Conservation (phyloP, 192 early-diverging fungal genomes). For the Podila verticillata region DNA sequence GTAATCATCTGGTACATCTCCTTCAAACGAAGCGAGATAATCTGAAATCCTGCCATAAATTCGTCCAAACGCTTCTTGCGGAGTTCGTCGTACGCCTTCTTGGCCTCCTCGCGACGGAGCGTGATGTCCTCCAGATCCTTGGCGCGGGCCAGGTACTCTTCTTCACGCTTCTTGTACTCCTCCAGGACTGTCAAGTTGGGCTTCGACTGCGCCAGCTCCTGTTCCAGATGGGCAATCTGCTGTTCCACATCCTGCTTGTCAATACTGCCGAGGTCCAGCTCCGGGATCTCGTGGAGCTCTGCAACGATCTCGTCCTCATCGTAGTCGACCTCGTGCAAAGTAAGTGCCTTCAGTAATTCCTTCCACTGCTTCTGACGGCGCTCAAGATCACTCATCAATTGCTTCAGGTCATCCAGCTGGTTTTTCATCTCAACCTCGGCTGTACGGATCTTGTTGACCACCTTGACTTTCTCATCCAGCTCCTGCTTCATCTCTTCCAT, state of each 20-base stretch:
- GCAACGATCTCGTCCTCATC: slow-evolving; percentile 57
- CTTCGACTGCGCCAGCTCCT: slow-evolving; percentile 65
- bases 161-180: slow-evolving; percentile 86
- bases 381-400: slow-evolving; percentile 63
- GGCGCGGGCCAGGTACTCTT: slow-evolving; percentile 75
- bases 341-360: slow-evolving; percentile 52
- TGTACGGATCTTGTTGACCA: slow-evolving; percentile 73
- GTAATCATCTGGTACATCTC: slow-evolving; percentile 99
- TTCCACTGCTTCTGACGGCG: slow-evolving; percentile 68
- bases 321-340: slow-evolving; percentile 63
- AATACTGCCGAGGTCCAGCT: slow-evolving; percentile 71
- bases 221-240: slow-evolving; percentile 79
- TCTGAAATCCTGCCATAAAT: slow-evolving; percentile 96
- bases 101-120: slow-evolving; percentile 74
- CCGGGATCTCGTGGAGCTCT: slow-evolving; percentile 63
- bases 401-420: slow-evolving; percentile 73
- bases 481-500: slow-evolving; percentile 72
- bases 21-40: slow-evolving; percentile 94
- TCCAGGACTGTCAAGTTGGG: slow-evolving; percentile 90
- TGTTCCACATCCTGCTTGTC: slow-evolving; percentile 72
- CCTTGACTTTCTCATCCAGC: slow-evolving; percentile 70
- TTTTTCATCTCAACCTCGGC: slow-evolving; percentile 75
- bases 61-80: slow-evolving; percentile 83
- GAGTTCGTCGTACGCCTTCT: slow-evolving; percentile 78
- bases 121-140: slow-evolving; percentile 83